Percentiles rank a stretch among this genome's conserved stretches.
phyloP scores from a whole-genome alignment of 2,329 filamentous ascomycete species.

The Xylariaceae sp. region DNA sequence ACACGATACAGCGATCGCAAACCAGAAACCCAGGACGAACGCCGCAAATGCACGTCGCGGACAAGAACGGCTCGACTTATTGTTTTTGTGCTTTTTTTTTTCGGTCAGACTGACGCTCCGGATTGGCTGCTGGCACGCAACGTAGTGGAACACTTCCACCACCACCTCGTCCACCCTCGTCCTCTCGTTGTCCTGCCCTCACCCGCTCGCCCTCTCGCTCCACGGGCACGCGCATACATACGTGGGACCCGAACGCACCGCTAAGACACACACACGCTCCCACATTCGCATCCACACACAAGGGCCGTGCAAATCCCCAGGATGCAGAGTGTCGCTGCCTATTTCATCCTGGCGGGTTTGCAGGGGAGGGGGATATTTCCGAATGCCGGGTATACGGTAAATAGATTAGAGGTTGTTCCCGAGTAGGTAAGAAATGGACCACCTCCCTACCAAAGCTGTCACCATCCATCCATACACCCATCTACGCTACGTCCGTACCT shows the following conservation, averaged over 20 bases:
- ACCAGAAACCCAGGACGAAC: too few relatives aligned
- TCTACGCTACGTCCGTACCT: too few relatives aligned
- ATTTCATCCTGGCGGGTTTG: too few relatives aligned
- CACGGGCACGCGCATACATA: background rate
- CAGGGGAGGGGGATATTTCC: too few relatives aligned
- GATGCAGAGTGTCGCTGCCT: too few relatives aligned
- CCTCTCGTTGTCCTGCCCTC: background rate
- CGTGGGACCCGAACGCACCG: background rate
- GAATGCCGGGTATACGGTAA: background rate
- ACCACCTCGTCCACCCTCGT: background rate
- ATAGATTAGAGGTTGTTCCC: background rate
- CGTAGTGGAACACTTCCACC: background rate
- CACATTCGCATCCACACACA: too few relatives aligned
- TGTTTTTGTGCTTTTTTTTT: background rate
- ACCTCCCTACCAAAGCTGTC: background rate
- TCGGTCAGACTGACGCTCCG: slow-evolving; percentile 15
- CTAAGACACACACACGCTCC: background rate
- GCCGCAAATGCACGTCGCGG: slow-evolving; percentile 8
- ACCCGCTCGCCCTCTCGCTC: background rate
- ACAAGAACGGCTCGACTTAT: background rate
- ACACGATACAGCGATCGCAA: too few relatives aligned
- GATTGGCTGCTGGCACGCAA: slow-evolving; percentile 11
- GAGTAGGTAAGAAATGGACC: background rate
- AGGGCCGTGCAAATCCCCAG: too few relatives aligned
- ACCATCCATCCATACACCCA: background rate